Conservation (phyloP, 768 basidiomycete genomes). For the Mycena albidolilacea region DNA sequence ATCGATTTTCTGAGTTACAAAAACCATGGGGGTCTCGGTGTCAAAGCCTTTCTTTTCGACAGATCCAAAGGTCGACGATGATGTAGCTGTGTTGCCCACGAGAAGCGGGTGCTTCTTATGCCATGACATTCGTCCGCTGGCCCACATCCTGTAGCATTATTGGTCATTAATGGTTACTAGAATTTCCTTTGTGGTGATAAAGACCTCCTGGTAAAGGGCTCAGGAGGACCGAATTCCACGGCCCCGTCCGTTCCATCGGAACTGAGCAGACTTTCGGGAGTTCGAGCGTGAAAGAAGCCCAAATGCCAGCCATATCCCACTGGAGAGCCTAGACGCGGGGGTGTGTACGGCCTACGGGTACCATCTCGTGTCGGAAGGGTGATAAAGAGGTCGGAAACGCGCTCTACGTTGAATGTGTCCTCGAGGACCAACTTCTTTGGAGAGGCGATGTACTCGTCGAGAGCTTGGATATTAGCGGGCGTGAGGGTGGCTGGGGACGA, state of each 20-base stretch:
- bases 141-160: constrained; percentile 75
- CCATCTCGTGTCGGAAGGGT: constrained; percentile 84
- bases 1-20: constrained; percentile 77
- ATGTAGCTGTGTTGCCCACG: constrained; percentile 67
- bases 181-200: too few species aligned
- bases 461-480: constrained; percentile 40
- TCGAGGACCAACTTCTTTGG: constrained; percentile 61
- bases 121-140: constrained; percentile 79
- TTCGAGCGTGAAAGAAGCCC: constrained; percentile 80
- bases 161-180: too few species aligned
- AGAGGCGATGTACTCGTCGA: constrained; percentile 69
- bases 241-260: constrained; percentile 80
- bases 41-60: constrained; percentile 79
- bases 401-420: constrained; percentile 70
- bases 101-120: constrained; percentile 61
- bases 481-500: constrained; percentile 27
- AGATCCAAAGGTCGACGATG: constrained; percentile 62
- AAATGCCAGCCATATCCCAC: constrained; percentile 79
- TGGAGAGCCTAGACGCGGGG: constrained; percentile 57
- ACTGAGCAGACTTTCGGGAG: constrained; percentile 69
- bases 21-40: constrained; percentile 76
- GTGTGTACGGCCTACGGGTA: constrained; percentile 56
- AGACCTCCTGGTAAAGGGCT: constrained; percentile 70
- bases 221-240: constrained; percentile 73
- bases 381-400: constrained; percentile 73